Evolutionary conservation across 768 basidiomycete species (phyloP).

Genomic region (Austroboletus festivus): DNA sequence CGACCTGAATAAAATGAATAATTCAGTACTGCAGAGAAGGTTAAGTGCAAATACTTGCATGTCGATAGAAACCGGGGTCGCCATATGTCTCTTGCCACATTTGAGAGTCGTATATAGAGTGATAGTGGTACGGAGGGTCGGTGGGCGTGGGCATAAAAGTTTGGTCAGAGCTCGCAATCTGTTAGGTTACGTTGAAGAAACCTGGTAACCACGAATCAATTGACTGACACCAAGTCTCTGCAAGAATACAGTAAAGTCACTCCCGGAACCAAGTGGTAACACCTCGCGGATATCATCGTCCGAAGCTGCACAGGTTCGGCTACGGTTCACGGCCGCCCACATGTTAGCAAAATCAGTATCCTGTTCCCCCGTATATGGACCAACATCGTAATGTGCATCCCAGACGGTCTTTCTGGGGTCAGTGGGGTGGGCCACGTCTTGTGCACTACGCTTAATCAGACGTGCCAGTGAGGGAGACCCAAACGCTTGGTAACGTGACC

Average conservation of each 20-base stretch:
- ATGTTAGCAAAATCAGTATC: conserved; percentile 43
- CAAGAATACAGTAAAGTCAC: conserved; percentile 89
- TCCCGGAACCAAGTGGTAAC: conserved; percentile 70
- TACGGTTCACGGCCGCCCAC: conserved; percentile 37
- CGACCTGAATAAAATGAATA: conserved; percentile 45
- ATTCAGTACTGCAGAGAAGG: neutral
- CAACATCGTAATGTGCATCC: conserved; percentile 55
- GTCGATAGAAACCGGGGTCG: conserved; percentile 71
- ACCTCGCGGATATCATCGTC: conserved; percentile 42
- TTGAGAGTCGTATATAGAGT: conserved; percentile 67
- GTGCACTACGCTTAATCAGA: conserved; percentile 50
- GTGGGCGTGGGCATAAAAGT: conserved; percentile 31
- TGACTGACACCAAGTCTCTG: conserved; percentile 64
- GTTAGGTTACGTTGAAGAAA: neutral
- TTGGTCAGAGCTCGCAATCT: conserved; percentile 36
- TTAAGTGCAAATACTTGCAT: conserved; percentile 41
- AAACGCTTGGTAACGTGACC: conserved; percentile 45
- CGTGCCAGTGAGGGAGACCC: conserved; percentile 68
- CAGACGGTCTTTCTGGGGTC: conserved; percentile 51
- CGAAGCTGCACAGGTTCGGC: conserved; percentile 8
- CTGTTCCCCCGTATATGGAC: conserved; percentile 42
- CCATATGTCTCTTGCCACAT: conserved; percentile 71
- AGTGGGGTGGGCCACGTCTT: conserved; percentile 56
- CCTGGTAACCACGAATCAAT: neutral
- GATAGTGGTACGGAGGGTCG: conserved; percentile 73